Conservation (phyloP, 306 rosid species). For the Trichosanthes truncata region DNA sequence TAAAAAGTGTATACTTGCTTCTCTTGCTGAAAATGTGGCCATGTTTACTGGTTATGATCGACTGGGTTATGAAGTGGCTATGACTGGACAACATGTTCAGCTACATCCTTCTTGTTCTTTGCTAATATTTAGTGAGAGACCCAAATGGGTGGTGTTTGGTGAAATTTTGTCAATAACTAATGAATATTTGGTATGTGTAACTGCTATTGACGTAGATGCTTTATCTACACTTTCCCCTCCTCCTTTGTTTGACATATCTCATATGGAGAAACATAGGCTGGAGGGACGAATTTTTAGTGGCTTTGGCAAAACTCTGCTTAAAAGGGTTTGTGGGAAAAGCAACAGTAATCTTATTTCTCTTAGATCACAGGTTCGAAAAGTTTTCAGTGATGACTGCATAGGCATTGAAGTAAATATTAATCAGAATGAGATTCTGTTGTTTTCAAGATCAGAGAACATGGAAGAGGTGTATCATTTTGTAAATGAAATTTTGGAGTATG, state of each 20-base stretch:
- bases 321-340: constrained; percentile 76
- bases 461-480: constrained; percentile 31
- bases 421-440: constrained; percentile 46
- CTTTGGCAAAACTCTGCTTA: constrained; percentile 57
- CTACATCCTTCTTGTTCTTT: constrained; percentile 93
- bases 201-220: constrained; percentile 51
- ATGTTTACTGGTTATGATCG: constrained; percentile 73
- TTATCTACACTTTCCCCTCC: constrained; percentile 43
- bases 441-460: constrained; percentile 50
- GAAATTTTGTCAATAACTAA: constrained; percentile 61
- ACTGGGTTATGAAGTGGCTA: constrained; percentile 85
- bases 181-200: constrained; percentile 70
- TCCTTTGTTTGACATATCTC: constrained; percentile 47
- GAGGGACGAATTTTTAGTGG: constrained; percentile 48
- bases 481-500: constrained; percentile 42
- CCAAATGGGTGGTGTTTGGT: constrained; percentile 88
- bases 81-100: constrained; percentile 58
- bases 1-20: constrained; percentile 63
- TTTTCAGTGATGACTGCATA: constrained; percentile 52
- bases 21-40: constrained; percentile 85
- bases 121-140: constrained; percentile 65
- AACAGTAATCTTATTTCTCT: constrained; percentile 43
- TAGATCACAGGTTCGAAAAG: constrained; percentile 33
- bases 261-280: constrained; percentile 47
- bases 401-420: constrained; percentile 52